These are phyloP conservation scores for Yamagishiella unicocca DNA, from an alignment of 139 green algal species.

Conservation along the genomic window DNA sequence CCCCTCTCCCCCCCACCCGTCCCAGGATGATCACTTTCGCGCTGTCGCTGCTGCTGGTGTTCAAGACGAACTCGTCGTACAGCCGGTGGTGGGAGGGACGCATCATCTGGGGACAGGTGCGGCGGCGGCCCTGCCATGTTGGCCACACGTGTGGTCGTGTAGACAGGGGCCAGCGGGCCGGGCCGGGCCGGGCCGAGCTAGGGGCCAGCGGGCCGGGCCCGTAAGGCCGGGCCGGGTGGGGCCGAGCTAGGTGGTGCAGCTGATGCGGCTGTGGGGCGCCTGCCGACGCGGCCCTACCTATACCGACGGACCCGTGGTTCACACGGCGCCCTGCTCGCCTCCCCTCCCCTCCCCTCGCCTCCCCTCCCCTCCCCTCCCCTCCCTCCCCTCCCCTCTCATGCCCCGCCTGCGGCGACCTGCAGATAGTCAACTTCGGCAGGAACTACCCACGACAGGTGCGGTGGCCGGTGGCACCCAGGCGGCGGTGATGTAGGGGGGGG, in stretches of 20 bases:
- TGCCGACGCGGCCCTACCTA: too few species aligned
- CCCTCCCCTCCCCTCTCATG: background rate
- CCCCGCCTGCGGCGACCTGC: background rate
- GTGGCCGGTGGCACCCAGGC: too few species aligned
- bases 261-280: too few species aligned
- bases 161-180: background rate
- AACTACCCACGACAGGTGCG: constrained; percentile 56
- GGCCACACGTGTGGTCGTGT: background rate
- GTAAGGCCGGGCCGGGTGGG: too few species aligned
- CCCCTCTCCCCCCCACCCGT: too few species aligned
- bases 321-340: too few species aligned
- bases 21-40: constrained; percentile 66
- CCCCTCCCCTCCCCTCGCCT: background rate
- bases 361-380: background rate
- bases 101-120: constrained; percentile 61
- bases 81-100: constrained; percentile 70
- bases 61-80: constrained; percentile 71
- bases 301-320: too few species aligned
- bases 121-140: background rate
- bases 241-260: too few species aligned
- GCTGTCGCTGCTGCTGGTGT: constrained; percentile 72
- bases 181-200: too few species aligned
- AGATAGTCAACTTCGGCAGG: constrained; percentile 61
- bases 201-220: too few species aligned
- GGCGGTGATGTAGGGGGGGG: too few species aligned